Evolutionary conservation across 345 rosid genomes (phyloP).

Genomic region (Litchi chinensis): DNA sequence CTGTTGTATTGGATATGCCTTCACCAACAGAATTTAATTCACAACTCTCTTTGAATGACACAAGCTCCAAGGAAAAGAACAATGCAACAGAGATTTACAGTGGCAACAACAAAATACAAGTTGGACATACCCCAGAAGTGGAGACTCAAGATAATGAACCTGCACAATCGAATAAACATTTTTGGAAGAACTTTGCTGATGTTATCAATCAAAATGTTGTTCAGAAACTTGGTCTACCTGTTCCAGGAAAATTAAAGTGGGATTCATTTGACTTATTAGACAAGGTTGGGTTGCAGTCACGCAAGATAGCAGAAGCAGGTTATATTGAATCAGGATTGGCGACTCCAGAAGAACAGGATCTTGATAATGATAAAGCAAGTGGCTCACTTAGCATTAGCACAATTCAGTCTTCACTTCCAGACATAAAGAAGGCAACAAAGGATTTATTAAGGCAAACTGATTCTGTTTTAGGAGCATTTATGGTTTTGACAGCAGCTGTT

Average conservation of each 20-base stretch:
- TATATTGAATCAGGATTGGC: constrained; percentile 94
- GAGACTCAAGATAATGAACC: constrained; percentile 35
- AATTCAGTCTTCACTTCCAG: constrained; percentile 71
- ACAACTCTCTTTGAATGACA: constrained; percentile 31
- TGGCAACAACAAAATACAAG: constrained; percentile 27
- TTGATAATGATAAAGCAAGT: constrained; percentile 41
- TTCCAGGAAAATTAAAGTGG: constrained; percentile 70
- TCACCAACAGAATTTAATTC: constrained; percentile 30
- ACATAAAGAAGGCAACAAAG: constrained; percentile 73
- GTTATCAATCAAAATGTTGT: constrained; percentile 63
- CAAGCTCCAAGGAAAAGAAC: constrained; percentile 23
- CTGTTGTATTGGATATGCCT: constrained; percentile 34
- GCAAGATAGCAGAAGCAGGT: constrained; percentile 68
- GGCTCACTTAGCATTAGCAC: constrained; percentile 30
- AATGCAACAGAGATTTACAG: constrained; percentile 23
- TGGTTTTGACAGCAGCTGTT: constrained; percentile 80
- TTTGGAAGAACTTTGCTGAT: constrained; percentile 72
- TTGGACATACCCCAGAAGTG: constrained; percentile 27
- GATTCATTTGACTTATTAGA: constrained; percentile 73
- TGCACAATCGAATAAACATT: constrained; percentile 45
- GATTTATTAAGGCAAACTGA: constrained; percentile 86
- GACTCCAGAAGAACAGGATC: constrained; percentile 47
- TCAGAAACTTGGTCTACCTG: constrained; percentile 68
- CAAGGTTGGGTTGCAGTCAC: constrained; percentile 71
- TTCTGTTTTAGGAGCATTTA: constrained; percentile 80